These are phyloP conservation scores for Hippophae tibetana DNA, from an alignment of 306 rosid species.

Conservation along the genomic window DNA sequence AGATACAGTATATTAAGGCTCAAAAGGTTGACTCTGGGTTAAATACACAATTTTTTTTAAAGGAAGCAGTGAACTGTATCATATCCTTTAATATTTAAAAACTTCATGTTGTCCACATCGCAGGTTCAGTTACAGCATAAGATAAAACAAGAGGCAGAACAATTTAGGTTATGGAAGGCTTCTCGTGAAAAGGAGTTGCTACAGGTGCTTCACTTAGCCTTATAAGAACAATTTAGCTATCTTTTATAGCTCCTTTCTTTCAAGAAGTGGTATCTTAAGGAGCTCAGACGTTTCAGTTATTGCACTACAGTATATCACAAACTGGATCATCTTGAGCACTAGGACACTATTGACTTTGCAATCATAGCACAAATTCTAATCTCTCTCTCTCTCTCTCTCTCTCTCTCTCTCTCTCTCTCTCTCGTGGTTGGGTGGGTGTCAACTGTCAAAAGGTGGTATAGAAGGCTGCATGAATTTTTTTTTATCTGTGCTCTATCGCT, in stretches of 20 bases:
- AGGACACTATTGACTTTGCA: not conserved
- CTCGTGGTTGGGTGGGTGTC: too few species aligned
- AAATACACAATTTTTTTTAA: not conserved
- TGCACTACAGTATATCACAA: not conserved
- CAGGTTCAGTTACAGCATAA: slow-evolving; percentile 80
- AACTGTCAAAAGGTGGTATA: too few species aligned
- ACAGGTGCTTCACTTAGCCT: slow-evolving; percentile 43
- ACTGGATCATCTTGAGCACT: not conserved
- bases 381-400: too few species aligned
- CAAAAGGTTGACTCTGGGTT: slow-evolving; percentile 49
- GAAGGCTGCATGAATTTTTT: too few species aligned
- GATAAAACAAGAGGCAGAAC: slow-evolving; percentile 74
- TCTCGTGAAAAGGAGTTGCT: slow-evolving; percentile 73
- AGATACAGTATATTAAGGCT: slow-evolving; percentile 66
- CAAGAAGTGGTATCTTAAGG: not conserved
- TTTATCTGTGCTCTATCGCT: too few species aligned
- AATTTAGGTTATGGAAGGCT: slow-evolving; percentile 77
- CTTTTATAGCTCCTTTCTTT: not conserved
- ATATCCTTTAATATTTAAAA: slow-evolving; percentile 1
- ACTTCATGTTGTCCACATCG: slow-evolving; percentile 6
- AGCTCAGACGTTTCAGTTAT: not conserved
- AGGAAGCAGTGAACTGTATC: slow-evolving; percentile 2
- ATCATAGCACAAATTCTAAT: too few species aligned
- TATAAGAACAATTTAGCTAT: not conserved
- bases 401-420: too few species aligned